Evolutionary conservation across 169 alveolate genomes (phyloP), one percentile per base, ranked within the genome.

Genomic region (Eimeria sp.): DNA sequence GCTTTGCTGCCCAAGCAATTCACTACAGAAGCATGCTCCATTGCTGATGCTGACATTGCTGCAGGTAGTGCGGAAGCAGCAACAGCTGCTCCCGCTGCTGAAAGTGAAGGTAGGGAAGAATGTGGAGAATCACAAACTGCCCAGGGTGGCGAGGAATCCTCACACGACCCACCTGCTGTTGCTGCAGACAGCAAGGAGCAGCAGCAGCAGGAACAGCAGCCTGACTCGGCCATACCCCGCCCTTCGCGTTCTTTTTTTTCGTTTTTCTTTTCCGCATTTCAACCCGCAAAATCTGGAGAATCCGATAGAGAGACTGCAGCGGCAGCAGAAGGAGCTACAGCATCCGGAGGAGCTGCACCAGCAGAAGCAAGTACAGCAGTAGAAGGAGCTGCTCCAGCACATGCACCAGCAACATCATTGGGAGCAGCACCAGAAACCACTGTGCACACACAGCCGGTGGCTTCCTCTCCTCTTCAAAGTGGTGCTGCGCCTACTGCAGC

Each of bases 201-300:
- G 61, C 88, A 45, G 57, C 30, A 34, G 49, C 88, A 78, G 49
- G 65, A 78, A 34, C 61, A 49, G 57, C 57, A 49, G 88, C 1
- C 82, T 16, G 88, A 5, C 65, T 40, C 57, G 65, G 67, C 57
- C 11, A n/a, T 73, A 3, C 90, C 72, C 13, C 67, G 58, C 0
- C n/a, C 90, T 49, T 82, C 90, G 27, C 90, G 45, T 1, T 82
- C 90, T 0, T 47, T 82, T 82, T 82, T 82, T 25, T 51, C 90
- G 13, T 82, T n/a, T 47, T 82, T 82, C 47, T 27, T 82, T 25
- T 49, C 90, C 14, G 90, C 73, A 16, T 54, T 82, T 76, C 87
- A 76, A 76, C 11, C 65, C 10, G 61, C 61, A 0, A 54, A 54
- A 54, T 14, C 61, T 7, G 61, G 20, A 54, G 61, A 54, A 54